phyloP scores from a whole-genome alignment of 1,284 basidiomycete species.

The Pseudozyma hubeiensis region DNA sequence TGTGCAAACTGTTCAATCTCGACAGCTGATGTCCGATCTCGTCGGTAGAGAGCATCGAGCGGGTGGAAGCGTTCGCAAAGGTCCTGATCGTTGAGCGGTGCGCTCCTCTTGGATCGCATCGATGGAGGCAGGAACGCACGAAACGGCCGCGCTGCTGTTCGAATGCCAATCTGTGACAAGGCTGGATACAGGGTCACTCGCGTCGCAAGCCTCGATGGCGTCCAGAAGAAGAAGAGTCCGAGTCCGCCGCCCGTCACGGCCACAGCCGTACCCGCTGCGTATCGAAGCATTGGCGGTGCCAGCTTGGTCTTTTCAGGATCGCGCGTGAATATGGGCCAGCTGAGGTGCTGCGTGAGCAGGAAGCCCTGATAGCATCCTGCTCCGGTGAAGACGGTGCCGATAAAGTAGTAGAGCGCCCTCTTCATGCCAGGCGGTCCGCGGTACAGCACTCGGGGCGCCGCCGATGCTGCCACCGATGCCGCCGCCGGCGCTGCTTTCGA shows the following conservation, averaged over 20 bases:
- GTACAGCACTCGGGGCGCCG: conserved; percentile 37
- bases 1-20: conserved; percentile 35
- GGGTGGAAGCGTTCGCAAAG: conserved; percentile 32
- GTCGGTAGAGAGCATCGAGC: conserved; percentile 29
- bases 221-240: conserved; percentile 50
- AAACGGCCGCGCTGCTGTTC: conserved; percentile 30
- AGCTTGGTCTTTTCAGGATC: conserved; percentile 46
- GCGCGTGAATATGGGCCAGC: conserved; percentile 45
- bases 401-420: conserved; percentile 42
- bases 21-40: conserved; percentile 41
- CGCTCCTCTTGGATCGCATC: conserved; percentile 25
- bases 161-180: conserved; percentile 32
- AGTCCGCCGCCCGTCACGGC: conserved; percentile 26
- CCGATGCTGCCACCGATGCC: background rate
- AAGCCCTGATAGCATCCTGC: conserved; percentile 47
- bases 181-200: conserved; percentile 51
- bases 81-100: conserved; percentile 35
- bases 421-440: conserved; percentile 52
- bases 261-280: conserved; percentile 24
- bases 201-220: conserved; percentile 45
- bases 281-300: conserved; percentile 34
- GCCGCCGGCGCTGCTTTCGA: background rate
- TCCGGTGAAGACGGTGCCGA: conserved; percentile 44
- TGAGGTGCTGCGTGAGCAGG: conserved; percentile 47
- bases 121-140: conserved; percentile 28